Conservation (phyloP, 257 asterid genomes). For the Solanum pinnatisectum region DNA sequence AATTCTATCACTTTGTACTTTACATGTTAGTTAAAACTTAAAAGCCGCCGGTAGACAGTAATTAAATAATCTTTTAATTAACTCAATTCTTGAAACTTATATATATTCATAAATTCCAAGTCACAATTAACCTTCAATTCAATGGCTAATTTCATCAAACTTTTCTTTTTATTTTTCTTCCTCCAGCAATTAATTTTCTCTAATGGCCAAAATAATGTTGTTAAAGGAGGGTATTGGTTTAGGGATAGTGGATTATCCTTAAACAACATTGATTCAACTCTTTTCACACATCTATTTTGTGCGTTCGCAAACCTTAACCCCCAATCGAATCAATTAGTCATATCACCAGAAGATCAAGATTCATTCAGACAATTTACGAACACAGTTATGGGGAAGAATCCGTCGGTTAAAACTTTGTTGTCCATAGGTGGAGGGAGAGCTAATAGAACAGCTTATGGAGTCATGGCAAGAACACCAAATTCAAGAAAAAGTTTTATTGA, state of each 20-base stretch:
- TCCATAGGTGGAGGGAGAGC: constrained; percentile 39
- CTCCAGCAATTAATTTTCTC: constrained; percentile 9
- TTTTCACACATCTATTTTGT: constrained; percentile 44
- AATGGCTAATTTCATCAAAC: constrained; percentile 21
- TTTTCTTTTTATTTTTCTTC: constrained; percentile 2
- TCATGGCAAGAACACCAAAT: constrained; percentile 28
- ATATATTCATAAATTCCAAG: neutral
- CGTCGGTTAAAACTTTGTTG: constrained; percentile 29
- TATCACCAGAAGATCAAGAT: constrained; percentile 21
- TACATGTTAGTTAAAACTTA: neutral
- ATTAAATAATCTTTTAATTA: neutral
- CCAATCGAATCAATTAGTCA: constrained; percentile 15
- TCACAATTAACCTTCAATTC: neutral
- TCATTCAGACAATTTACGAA: constrained; percentile 28
- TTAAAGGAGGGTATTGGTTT: constrained; percentile 44
- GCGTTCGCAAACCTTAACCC: constrained; percentile 44
- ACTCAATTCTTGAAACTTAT: neutral
- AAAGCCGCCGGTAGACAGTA: neutral
- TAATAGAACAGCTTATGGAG: neutral
- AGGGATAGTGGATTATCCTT: constrained; percentile 22
- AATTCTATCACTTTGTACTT: neutral
- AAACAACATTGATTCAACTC: constrained; percentile 26
- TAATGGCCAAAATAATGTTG: constrained; percentile 14
- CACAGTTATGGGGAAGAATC: constrained; percentile 25
- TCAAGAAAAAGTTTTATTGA: constrained; percentile 29